phyloP scores from a whole-genome alignment of 2,329 filamentous ascomycete species.

The Amylocarpus encephaloides region DNA sequence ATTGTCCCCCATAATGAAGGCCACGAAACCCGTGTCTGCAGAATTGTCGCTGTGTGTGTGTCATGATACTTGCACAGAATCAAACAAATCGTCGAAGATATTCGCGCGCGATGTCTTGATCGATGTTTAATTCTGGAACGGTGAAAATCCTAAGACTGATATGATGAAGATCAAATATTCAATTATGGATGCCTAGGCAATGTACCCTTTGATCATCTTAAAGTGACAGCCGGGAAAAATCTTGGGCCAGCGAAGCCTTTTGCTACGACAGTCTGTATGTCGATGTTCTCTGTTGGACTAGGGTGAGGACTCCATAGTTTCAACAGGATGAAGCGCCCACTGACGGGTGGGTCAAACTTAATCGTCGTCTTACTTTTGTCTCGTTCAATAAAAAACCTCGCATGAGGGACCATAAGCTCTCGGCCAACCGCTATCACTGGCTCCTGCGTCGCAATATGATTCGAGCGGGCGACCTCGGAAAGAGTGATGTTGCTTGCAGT shows the following conservation, averaged over 20 bases:
- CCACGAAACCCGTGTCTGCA: too few species aligned
- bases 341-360: constrained; percentile 75
- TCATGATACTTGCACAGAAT: too few species aligned
- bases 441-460: constrained; percentile 48
- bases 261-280: constrained; percentile 79
- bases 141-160: too few species aligned
- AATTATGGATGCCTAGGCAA: neutral
- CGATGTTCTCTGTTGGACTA: constrained; percentile 64
- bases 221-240: constrained; percentile 63
- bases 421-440: constrained; percentile 50
- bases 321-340: constrained; percentile 75
- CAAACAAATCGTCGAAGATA: too few species aligned
- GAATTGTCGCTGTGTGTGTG: too few species aligned
- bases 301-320: constrained; percentile 82
- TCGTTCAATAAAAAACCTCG: constrained; percentile 76
- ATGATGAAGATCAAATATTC: too few species aligned
- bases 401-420: constrained; percentile 63
- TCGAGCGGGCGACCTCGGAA: constrained; percentile 27
- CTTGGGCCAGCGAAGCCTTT: constrained; percentile 81
- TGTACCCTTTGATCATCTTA: constrained; percentile 13
- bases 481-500: constrained; percentile 30
- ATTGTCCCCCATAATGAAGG: too few species aligned
- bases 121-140: too few species aligned
- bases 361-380: constrained; percentile 82
- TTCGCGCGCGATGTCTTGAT: too few species aligned